phyloP scores from a whole-genome alignment of 495 filamentous ascomycete species.

The Pseudotulostoma volvatum region DNA sequence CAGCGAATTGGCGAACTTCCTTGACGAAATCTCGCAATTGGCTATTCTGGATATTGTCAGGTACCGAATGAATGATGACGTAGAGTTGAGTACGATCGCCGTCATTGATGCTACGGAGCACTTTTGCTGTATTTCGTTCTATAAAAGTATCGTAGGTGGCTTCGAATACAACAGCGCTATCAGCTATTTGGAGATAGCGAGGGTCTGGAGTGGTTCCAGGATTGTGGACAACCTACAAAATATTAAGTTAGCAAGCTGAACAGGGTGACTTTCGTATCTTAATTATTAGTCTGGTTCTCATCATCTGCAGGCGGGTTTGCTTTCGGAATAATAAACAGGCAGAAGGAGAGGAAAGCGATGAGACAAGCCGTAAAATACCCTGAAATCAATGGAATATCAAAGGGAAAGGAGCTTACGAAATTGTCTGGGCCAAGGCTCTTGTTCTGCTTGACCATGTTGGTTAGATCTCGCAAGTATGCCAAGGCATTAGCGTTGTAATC shows the following conservation, averaged over 20 bases:
- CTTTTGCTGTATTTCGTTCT: constrained; percentile 16
- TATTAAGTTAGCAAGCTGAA: constrained; percentile 9
- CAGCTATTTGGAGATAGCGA: constrained; percentile 24
- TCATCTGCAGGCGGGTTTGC: neutral
- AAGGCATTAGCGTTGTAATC: constrained; percentile 19
- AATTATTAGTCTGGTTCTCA: neutral
- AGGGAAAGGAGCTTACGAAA: constrained; percentile 15
- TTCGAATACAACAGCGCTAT: constrained; percentile 32
- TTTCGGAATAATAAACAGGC: constrained; percentile 1
- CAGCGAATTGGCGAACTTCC: constrained; percentile 19
- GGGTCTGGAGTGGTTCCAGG: constrained; percentile 30
- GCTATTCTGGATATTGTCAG: constrained; percentile 15
- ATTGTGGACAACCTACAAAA: constrained; percentile 31
- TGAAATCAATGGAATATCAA: neutral
- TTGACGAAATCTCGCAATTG: constrained; percentile 20
- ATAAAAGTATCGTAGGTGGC: constrained; percentile 28
- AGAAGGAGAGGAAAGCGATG: constrained; percentile 9
- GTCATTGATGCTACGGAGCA: constrained; percentile 19
- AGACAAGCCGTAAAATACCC: neutral
- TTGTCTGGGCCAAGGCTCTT: constrained; percentile 21
- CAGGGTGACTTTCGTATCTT: no score
- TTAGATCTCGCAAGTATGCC: constrained; percentile 24
- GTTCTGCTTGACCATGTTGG: constrained; percentile 17
- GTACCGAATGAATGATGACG: constrained; percentile 29
- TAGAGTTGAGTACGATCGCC: constrained; percentile 21